A percentile compares a stretch with the other conserved stretches of the same genome.
These are phyloP conservation scores for Cucumis melo DNA, from an alignment of 306 rosid species.

Conservation along the genomic window DNA sequence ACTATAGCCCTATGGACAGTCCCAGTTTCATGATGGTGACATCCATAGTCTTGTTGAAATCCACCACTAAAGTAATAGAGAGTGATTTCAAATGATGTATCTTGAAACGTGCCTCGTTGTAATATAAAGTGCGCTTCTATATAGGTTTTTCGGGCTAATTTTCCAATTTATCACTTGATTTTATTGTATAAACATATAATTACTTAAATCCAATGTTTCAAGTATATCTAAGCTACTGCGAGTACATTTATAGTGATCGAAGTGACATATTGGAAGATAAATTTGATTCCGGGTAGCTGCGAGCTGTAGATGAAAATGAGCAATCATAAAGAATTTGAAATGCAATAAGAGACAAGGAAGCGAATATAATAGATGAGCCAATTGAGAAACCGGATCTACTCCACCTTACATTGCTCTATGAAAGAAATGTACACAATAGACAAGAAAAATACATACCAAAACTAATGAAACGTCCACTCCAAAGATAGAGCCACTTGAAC, in stretches of 20 bases:
- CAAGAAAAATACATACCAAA: neutral
- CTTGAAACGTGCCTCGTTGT: neutral
- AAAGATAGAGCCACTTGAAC: neutral
- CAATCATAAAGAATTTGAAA: neutral
- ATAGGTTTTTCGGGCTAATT: neutral
- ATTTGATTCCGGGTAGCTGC: neutral
- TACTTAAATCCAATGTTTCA: neutral
- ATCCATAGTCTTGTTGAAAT: neutral
- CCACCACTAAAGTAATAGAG: neutral
- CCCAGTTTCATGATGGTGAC: neutral
- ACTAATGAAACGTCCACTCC: neutral
- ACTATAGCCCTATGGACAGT: neutral
- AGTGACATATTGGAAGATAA: neutral
- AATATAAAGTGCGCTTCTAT: neutral
- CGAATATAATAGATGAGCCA: neutral
- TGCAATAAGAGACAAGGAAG: neutral
- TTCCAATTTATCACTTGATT: neutral
- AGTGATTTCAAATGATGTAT: neutral
- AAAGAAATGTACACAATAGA: neutral
- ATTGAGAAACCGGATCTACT: neutral
- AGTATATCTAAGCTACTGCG: neutral
- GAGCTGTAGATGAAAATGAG: neutral
- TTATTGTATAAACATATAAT: neutral
- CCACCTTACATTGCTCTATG: neutral
- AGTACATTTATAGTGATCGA: neutral